phyloP scores from a whole-genome alignment of 2,329 filamentous ascomycete genomes.

The Colletotrichum acutatum region DNA sequence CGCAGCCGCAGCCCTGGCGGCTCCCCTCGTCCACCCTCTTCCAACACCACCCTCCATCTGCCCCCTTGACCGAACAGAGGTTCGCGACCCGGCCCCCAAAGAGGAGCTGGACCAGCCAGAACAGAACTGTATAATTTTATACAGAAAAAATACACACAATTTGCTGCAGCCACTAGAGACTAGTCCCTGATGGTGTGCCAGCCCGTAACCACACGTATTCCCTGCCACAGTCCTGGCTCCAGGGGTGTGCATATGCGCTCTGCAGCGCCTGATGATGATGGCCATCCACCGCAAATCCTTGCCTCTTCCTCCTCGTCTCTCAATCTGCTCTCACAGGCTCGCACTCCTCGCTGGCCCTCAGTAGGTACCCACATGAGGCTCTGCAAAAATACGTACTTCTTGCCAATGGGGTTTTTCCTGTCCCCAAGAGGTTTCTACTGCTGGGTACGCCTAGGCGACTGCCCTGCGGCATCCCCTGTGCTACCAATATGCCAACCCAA shows the following conservation, averaged over 20 bases:
- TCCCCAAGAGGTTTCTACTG: slow-evolving; percentile 4
- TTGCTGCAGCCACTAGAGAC: slow-evolving; percentile 19
- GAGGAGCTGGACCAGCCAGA: not conserved
- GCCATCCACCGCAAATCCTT: slow-evolving; percentile 21
- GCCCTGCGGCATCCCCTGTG: slow-evolving; percentile 13
- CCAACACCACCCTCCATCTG: slow-evolving; percentile 10
- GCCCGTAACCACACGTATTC: slow-evolving; percentile 11
- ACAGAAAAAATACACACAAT: not conserved
- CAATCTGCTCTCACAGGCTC: slow-evolving; percentile 10
- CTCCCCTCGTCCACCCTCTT: slow-evolving; percentile 14
- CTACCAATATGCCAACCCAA: not conserved
- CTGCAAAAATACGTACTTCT: slow-evolving; percentile 22
- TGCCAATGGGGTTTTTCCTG: not conserved
- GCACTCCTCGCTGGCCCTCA: not conserved
- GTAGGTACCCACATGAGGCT: slow-evolving; percentile 15
- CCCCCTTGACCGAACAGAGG: not conserved
- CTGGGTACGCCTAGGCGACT: slow-evolving; percentile 5
- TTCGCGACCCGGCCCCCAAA: slow-evolving; percentile 1
- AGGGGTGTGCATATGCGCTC: slow-evolving; percentile 25
- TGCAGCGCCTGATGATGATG: slow-evolving; percentile 20
- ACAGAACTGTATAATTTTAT: slow-evolving; percentile 18
- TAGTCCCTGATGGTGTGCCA: slow-evolving; percentile 15
- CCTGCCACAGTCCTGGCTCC: slow-evolving; percentile 10
- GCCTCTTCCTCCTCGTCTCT: slow-evolving; percentile 22
- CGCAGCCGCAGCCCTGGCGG: slow-evolving; percentile 20